Base-by-base conservation (phyloP, 2,329 filamentous ascomycete genomes). In the Colletotrichum chrysophilum region DNA sequence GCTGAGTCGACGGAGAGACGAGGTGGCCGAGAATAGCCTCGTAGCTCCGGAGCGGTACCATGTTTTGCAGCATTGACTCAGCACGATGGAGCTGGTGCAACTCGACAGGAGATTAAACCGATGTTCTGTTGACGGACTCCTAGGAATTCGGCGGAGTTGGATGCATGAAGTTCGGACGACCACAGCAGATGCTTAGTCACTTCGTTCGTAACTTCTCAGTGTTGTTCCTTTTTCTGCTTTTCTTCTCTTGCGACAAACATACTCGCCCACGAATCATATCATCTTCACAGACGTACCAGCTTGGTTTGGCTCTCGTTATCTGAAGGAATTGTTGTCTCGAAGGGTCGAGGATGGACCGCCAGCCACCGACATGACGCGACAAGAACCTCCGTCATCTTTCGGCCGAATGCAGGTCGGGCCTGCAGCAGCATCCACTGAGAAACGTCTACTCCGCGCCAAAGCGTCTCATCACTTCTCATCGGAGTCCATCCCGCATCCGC, bases 81-180 rank as follows among this genome's bases (percentile, higher is more conserved):
- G 36, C 52, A 66, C 32, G 71, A 71, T 60, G 60, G 60, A 70
- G 71, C 36, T 66, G 62, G 62, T 66, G 72, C 52, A 61, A 70
- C 43, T 36, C 16, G 32, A 38, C 34, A 16, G 65, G 68, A 71
- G 60, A 71, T 71, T 71, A 26, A 64, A 38, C 30, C 28, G 66
- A 61, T 16, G 21, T 18, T 24, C 43, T 24, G 43, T 43, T 21
- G 58, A 0, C 26, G n/a, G 36, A n/a, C n/a, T 16, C 7, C n/a
- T 30, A 18, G 16, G 13, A 64, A 64, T 60, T n/a, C 30, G 26
- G 55, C 21, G 16, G 26, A 28, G 55, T 5, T 8, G 26, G 58
- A 14, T 26, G 28, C 28, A 30, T 30, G 56, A 16, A 61, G 26
- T 52, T 66, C 64, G 64, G 64, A 55, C 24, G 48, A 26, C 18